Conservation (phyloP, 345 rosid species). For the Cardamine resedifolia region DNA sequence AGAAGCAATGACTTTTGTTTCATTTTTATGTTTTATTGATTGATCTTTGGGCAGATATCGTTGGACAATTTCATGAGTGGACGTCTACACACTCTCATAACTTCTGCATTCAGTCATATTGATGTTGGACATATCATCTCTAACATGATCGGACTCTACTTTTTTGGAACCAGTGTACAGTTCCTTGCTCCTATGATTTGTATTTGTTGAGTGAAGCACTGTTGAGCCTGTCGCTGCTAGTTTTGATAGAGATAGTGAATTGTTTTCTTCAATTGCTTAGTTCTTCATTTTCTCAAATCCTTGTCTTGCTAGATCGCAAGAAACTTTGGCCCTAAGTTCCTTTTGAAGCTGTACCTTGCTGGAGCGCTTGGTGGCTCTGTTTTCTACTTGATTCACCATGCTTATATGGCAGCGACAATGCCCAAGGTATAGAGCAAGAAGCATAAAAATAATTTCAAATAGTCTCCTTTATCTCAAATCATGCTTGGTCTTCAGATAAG, state of each 20-base stretch:
- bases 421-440: conserved; percentile 52
- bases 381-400: conserved; percentile 52
- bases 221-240: background rate
- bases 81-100: conserved; percentile 64
- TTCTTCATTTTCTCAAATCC: conserved; percentile 2
- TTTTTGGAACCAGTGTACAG: conserved; percentile 75
- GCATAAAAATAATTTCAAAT: background rate
- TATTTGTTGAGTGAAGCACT: conserved; percentile 1
- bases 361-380: conserved; percentile 70
- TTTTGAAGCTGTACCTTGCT: conserved; percentile 67
- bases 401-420: conserved; percentile 43
- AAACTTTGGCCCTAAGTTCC: conserved; percentile 59
- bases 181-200: background rate
- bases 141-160: conserved; percentile 95
- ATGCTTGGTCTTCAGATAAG: conserved; percentile 11
- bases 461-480: conserved; percentile 5
- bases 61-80: conserved; percentile 69
- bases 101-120: conserved; percentile 91
- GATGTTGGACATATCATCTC: conserved; percentile 57
- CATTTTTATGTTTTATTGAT: conserved; percentile 1
- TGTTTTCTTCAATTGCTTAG: conserved; percentile 5
- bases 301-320: conserved; percentile 53
- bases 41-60: conserved; percentile 61
- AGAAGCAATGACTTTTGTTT: background rate
- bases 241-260: background rate